These are phyloP conservation scores for Tilletiopsis washingtonensis DNA, from an alignment of 1,284 basidiomycete genomes.

Conservation along the genomic window DNA sequence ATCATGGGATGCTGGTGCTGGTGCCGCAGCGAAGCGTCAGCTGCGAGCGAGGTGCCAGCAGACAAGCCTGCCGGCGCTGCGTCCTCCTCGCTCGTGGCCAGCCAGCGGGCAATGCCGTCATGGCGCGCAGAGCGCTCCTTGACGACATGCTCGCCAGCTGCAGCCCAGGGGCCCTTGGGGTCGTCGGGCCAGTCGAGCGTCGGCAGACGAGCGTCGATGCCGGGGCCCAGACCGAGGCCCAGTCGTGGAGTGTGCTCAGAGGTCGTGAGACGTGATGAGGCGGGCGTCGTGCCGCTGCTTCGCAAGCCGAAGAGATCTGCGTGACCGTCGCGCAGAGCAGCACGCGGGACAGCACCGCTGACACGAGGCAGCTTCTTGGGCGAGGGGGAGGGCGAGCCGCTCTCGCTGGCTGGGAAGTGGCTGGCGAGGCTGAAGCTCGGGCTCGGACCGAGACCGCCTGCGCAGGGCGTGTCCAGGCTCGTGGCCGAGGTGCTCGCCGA, in stretches of 20 bases:
- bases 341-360: slow-evolving; percentile 11
- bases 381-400: no score
- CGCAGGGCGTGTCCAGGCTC: slow-evolving; percentile 2
- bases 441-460: slow-evolving; percentile 11
- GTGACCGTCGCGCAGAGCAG: slow-evolving; percentile 1
- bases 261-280: no score
- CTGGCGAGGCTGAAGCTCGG: slow-evolving; percentile 18
- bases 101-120: slow-evolving; percentile 20
- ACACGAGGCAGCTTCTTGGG: background rate
- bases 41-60: background rate
- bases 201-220: slow-evolving; percentile 10
- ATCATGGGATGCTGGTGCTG: slow-evolving; percentile 39
- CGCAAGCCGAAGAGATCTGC: background rate
- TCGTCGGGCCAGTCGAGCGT: slow-evolving; percentile 27
- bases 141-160: slow-evolving; percentile 19
- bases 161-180: slow-evolving; percentile 21
- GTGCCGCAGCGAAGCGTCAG: background rate
- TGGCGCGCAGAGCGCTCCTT: slow-evolving; percentile 17
- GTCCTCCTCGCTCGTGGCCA: slow-evolving; percentile 20
- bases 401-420: slow-evolving; percentile 21
- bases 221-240: slow-evolving; percentile 8
- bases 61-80: background rate
- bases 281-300: no score
- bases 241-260: slow-evolving; percentile 8
- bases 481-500: no score